These are phyloP conservation scores for Cetraspora pellucida DNA, from an alignment of 192 early-diverging fungal species.

Conservation along the genomic window DNA sequence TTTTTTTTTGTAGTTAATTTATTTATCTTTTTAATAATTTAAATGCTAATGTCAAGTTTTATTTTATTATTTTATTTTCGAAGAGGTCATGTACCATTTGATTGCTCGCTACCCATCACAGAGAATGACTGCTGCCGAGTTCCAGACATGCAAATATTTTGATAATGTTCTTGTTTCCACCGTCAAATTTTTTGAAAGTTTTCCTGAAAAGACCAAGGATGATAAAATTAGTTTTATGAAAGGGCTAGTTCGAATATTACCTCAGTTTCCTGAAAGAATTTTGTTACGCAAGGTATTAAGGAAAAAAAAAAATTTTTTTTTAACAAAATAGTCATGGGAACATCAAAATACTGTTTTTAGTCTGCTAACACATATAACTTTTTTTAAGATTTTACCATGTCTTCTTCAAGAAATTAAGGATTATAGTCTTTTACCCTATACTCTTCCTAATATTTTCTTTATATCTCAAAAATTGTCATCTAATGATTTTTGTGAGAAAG, in stretches of 20 bases:
- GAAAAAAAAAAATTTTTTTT: neutral
- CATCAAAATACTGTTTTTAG: no score
- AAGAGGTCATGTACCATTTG: slow-evolving; percentile 55
- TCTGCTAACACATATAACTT: neutral
- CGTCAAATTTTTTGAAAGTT: slow-evolving; percentile 75
- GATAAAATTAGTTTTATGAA: slow-evolving; percentile 82
- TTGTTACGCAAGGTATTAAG: slow-evolving; percentile 70
- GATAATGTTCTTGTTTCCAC: slow-evolving; percentile 79
- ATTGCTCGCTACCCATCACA: slow-evolving; percentile 54
- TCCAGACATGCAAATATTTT: slow-evolving; percentile 74
- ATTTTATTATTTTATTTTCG: slow-evolving; percentile 16
- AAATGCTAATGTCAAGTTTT: neutral
- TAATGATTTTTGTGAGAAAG: slow-evolving; percentile 64
- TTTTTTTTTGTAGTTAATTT: no score
- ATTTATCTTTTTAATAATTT: no score
- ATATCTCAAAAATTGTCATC: slow-evolving; percentile 62
- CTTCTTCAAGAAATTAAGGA: slow-evolving; percentile 78
- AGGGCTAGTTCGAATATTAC: slow-evolving; percentile 68
- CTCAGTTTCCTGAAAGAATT: slow-evolving; percentile 72
- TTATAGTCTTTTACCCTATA: slow-evolving; percentile 67
- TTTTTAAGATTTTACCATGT: slow-evolving; percentile 63
- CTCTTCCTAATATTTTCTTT: slow-evolving; percentile 76
- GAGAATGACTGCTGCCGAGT: slow-evolving; percentile 63
- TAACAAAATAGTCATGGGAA: neutral
- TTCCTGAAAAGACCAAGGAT: slow-evolving; percentile 77